Base-by-base conservation (phyloP, 2,329 filamentous ascomycete genomes). In the Monilinia fructicola region DNA sequence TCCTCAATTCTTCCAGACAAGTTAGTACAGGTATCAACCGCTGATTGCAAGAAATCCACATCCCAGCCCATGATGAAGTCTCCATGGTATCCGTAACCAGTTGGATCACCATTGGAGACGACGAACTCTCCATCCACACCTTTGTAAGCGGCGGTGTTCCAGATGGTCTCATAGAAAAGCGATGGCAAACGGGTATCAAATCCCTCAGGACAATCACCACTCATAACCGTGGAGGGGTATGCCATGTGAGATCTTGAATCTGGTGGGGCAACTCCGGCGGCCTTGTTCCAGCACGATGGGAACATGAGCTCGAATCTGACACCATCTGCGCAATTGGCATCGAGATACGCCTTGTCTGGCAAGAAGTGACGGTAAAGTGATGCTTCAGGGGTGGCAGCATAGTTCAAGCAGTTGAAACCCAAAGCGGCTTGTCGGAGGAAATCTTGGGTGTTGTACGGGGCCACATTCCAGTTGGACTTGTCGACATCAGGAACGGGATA, bases 321-420 rank as follows among this genome's bases (percentile, higher is more conserved):
- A 67, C 94, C 94, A 74, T 96, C 84, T n/a, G 80, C 79, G 79
- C 94, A 98, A 79, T 94, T 88, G 65, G 83, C 83, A 75, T 97
- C 93, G 46, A 97, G 82, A 76, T 86, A 96, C 0, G 79, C 78
- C 83, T 96, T 96, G 73, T 89, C 85, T 0, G 94, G 93, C 72
- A 97, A 74, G 76, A 86, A 88, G 78, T 97, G 93, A 71, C 93
- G 92, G 78, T 87, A 90, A 46, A 96, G 84, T 18, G 93, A 90
- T 1, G 84, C 83, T 63, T 76, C 74, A 2, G 74, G 69, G 0
- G 78, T 73, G 31, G 78, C 81, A 42, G 73, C 74, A 76, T 97
- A 97, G 85, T 98, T 89, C 68, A 99, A 80, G 79, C 95, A 98
- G 83, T 98, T 98, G 85, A 97, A 97, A 4, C 95, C 94, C 38